Percentiles rank a stretch among this genome's conserved stretches.
Evolutionary conservation across 2,329 filamentous ascomycete species (phyloP).

Genomic region (Trichoderma atrobrunneum): DNA sequence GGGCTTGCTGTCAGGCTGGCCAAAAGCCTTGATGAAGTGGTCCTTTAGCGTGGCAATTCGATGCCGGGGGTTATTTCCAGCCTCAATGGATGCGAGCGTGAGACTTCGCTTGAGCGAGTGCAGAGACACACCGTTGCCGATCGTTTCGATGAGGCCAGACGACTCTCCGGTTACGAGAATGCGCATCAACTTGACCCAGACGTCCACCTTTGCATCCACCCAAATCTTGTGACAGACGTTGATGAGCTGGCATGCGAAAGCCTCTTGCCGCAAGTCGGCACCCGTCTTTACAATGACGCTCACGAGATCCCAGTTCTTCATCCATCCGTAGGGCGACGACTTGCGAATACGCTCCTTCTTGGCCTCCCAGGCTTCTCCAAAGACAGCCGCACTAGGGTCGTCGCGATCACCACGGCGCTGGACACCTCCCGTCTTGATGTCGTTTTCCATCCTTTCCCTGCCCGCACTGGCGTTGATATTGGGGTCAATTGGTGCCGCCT

Average conservation of each 20-base stretch:
- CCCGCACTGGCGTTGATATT: constrained; percentile 68
- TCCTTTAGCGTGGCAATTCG: constrained; percentile 78
- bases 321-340: constrained; percentile 81
- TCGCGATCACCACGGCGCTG: constrained; percentile 78
- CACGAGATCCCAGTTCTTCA: constrained; percentile 86
- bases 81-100: constrained; percentile 70
- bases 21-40: constrained; percentile 79
- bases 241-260: constrained; percentile 83
- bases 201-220: constrained; percentile 68
- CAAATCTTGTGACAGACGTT: constrained; percentile 79
- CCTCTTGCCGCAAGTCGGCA: constrained; percentile 77
- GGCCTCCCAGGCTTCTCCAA: constrained; percentile 80
- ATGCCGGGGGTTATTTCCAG: constrained; percentile 68
- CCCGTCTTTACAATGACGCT: constrained; percentile 88
- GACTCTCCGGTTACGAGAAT: constrained; percentile 84
- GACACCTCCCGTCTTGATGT: constrained; percentile 80
- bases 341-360: constrained; percentile 83
- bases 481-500: constrained; percentile 52
- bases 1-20: constrained; percentile 63
- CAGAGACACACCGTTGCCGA: constrained; percentile 83
- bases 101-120: constrained; percentile 81
- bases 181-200: constrained; percentile 89
- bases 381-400: constrained; percentile 80
- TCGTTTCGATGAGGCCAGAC: constrained; percentile 81
- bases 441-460: constrained; percentile 83